Base-by-base conservation (phyloP, 139 green algal species). In the Coelastrella sp. region DNA sequence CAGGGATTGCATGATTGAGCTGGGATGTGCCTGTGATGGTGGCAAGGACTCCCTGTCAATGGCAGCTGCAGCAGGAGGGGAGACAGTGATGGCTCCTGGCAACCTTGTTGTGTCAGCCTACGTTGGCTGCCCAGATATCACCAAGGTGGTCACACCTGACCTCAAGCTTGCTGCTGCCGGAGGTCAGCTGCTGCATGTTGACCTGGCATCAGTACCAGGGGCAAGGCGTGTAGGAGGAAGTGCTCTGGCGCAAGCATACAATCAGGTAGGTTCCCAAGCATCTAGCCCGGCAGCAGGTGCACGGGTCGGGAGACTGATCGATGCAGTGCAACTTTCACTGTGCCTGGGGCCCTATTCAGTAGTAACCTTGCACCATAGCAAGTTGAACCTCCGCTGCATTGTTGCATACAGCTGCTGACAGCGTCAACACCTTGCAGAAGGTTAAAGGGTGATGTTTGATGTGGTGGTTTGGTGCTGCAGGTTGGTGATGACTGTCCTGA, bases 1-100 rank as follows among this genome's bases (percentile, higher is more conserved):
- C 89, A 92, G 90, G 21, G 94, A 98, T 51, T 88, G 91, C 7
- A 98, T 98, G 94, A 86, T 98, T n/a, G 82, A 93, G 43, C 90
- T 99, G 25, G 92, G 90, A 23, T 84, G 99, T 38, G 97, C 97
- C 1, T 97, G 97, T 75, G 97, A 99, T 83, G 97, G 97, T 79
- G 97, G 97, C 79, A 99, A 99, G 91, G 97, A 99, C 91, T 96
- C 90, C 23, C 91, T 99, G 8, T 98, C 95, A 69, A 99, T 99
- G 97, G 97, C 97, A 0, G 97, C 97, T 0, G 79, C 81, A 8
- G 95, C 95, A 4, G 93, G 84, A 45, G 92, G 91, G 5, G 96
- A 99, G 91, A 94, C 86, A 0, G 97, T 99, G 37, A 99, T 98
- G 94, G 94, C 95, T 1, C 97, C 97, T 1, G 97, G 97, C 66